phyloP scores from a whole-genome alignment of 2,329 filamentous ascomycete species.

The Cryphonectria radicalis region DNA sequence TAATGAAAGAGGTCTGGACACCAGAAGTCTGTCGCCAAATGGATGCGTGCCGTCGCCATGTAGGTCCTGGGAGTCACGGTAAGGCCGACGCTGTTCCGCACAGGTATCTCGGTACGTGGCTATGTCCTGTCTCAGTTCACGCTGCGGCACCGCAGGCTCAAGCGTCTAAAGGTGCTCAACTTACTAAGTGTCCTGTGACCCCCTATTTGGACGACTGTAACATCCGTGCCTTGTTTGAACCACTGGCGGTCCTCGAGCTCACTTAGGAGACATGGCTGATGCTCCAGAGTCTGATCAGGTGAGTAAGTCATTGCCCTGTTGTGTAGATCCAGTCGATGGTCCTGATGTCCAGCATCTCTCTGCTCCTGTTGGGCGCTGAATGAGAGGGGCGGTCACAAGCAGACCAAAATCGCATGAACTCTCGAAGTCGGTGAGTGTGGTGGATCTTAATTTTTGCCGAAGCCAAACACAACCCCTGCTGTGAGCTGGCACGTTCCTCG shows the following conservation, averaged over 20 bases:
- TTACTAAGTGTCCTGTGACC: conserved; percentile 25
- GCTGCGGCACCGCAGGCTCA: neutral
- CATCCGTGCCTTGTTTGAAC: conserved; percentile 14
- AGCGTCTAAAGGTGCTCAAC: conserved; percentile 8
- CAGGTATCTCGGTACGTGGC: conserved; percentile 20
- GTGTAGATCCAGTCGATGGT: conserved; percentile 20
- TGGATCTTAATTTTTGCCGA: conserved; percentile 3
- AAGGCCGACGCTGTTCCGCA: conserved; percentile 16
- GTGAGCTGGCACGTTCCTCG: neutral
- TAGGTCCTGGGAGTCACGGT: conserved; percentile 15
- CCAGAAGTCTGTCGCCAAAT: neutral
- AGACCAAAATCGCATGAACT: neutral
- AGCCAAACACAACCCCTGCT: conserved; percentile 12
- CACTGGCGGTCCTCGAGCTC: conserved; percentile 24
- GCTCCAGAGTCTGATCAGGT: conserved; percentile 24
- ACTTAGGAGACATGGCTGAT: conserved; percentile 19
- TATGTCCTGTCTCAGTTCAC: conserved; percentile 7
- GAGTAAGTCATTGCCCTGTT: conserved; percentile 27
- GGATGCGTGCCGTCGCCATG: conserved; percentile 1
- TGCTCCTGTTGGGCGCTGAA: conserved; percentile 16
- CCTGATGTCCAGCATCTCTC: conserved; percentile 22
- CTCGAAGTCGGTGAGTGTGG: conserved; percentile 17
- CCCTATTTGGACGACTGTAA: conserved; percentile 27
- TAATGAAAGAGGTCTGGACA: conserved; percentile 16
- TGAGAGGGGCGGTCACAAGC: conserved; percentile 1